Conservation (phyloP, 345 rosid genomes). For the Eucalyptus melliodora region DNA sequence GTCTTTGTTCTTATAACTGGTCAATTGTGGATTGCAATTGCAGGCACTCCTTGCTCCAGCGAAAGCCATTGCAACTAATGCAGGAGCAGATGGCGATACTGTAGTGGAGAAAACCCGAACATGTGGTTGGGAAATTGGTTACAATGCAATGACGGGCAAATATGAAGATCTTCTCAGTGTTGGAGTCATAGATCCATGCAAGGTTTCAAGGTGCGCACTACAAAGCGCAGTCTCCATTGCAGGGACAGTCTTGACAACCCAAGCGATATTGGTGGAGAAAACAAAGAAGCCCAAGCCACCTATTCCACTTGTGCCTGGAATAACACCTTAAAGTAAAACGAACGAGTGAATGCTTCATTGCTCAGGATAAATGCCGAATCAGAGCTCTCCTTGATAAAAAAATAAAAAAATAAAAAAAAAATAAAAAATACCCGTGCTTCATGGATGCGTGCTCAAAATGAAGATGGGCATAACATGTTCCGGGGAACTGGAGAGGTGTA, state of each 20-base stretch:
- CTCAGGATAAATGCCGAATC: background rate
- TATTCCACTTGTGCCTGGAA: conserved; percentile 66
- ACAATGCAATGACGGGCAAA: conserved; percentile 63
- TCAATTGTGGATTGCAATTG: conserved; percentile 58
- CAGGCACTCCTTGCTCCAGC: conserved; percentile 85
- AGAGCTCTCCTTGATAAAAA: background rate
- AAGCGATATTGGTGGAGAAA: conserved; percentile 77
- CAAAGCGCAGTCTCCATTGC: conserved; percentile 80
- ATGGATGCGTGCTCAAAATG: background rate
- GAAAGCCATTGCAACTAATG: conserved; percentile 64
- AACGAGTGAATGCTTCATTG: background rate
- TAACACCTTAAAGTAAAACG: conserved; percentile 12
- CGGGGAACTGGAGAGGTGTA: background rate
- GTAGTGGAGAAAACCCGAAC: conserved; percentile 61
- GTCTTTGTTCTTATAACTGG: background rate
- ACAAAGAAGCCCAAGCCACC: conserved; percentile 45
- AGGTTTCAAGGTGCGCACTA: conserved; percentile 71
- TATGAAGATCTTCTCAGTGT: conserved; percentile 66
- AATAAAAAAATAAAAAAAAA: too few species aligned
- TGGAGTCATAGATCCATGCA: conserved; percentile 69
- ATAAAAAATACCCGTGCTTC: background rate
- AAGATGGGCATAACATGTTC: background rate
- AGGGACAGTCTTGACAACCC: conserved; percentile 62
- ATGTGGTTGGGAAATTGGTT: conserved; percentile 57
- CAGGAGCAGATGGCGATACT: conserved; percentile 64